A percentile compares a stretch with the other conserved stretches of the same genome.
phyloP scores from a whole-genome alignment of 73 alveolate genomes.

The Paramecium primaurelia region DNA sequence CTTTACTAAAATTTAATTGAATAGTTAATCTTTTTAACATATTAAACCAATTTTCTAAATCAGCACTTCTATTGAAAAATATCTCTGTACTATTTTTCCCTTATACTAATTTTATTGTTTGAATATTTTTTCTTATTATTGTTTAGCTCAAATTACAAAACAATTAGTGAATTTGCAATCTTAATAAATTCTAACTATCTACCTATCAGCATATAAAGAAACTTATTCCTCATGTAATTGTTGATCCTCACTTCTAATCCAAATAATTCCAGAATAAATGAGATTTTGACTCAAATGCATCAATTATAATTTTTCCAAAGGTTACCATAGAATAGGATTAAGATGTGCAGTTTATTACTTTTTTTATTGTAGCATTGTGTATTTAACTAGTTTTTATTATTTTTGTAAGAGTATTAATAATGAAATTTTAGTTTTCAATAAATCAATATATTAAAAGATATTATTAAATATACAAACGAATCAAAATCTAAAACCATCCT shows the following conservation, averaged over 20 bases:
- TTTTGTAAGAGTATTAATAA: neutral
- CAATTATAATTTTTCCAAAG: neutral
- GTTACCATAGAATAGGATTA: neutral
- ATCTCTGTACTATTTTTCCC: neutral
- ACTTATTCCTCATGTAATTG: neutral
- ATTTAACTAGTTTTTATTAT: neutral
- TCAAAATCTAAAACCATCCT: neutral
- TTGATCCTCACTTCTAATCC: neutral
- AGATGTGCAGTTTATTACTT: neutral
- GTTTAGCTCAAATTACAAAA: neutral
- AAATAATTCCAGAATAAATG: neutral
- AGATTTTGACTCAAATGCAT: neutral
- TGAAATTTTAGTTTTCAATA: neutral
- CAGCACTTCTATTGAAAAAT: neutral
- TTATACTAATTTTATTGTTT: neutral
- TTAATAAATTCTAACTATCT: neutral
- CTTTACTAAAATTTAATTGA: neutral
- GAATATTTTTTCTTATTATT: neutral
- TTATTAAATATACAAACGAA: neutral
- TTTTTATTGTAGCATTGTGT: neutral
- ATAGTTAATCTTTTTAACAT: neutral
- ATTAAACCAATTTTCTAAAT: slow-evolving; percentile 2
- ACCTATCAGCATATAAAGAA: neutral
- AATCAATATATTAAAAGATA: neutral
- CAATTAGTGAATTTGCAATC: neutral